Percentiles rank a stretch among this genome's conserved stretches.
These are phyloP conservation scores for Parathielavia hyrcaniae DNA, from an alignment of 495 filamentous ascomycete genomes.

Conservation along the genomic window DNA sequence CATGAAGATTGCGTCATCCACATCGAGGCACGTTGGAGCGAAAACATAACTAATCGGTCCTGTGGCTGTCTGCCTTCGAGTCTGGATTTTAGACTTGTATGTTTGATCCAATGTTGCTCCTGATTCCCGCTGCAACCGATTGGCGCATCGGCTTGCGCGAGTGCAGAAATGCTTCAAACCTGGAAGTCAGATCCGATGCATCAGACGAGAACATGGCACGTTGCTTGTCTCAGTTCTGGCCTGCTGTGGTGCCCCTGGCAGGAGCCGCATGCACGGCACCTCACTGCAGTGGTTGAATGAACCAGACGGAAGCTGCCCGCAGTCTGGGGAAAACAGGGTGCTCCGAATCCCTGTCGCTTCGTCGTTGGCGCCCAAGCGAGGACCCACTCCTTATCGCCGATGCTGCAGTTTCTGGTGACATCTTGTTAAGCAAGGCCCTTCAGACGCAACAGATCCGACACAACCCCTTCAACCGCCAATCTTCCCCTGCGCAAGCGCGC, in stretches of 20 bases:
- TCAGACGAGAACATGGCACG: constrained; percentile 36
- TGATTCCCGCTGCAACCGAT: not conserved
- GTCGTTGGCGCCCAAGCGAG: not conserved
- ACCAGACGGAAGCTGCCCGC: constrained; percentile 1
- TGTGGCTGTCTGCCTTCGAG: too few relatives aligned
- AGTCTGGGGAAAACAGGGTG: not conserved
- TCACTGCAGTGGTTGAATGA: not conserved
- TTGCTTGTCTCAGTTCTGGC: constrained; percentile 27
- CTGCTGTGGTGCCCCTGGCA: constrained; percentile 10
- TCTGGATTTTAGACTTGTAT: too few relatives aligned
- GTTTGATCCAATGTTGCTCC: too few relatives aligned
- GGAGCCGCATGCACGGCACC: constrained; percentile 29
- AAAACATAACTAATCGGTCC: too few relatives aligned
- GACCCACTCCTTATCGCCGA: not conserved
- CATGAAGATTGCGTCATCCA: too few relatives aligned
- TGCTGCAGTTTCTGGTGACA: not conserved
- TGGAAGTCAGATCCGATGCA: constrained; percentile 9
- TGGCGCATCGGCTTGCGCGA: not conserved
- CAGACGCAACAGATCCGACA: constrained; percentile 20
- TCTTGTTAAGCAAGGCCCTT: constrained; percentile 17
- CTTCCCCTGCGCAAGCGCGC: not conserved
- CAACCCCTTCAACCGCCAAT: not conserved
- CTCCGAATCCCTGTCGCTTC: not conserved
- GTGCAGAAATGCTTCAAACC: not conserved
- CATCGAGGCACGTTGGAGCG: too few relatives aligned